Percentiles rank a stretch among this genome's conserved stretches.
Evolutionary conservation across 495 filamentous ascomycete species (phyloP).

Genomic region (Lasiosphaeriaceae sp.): DNA sequence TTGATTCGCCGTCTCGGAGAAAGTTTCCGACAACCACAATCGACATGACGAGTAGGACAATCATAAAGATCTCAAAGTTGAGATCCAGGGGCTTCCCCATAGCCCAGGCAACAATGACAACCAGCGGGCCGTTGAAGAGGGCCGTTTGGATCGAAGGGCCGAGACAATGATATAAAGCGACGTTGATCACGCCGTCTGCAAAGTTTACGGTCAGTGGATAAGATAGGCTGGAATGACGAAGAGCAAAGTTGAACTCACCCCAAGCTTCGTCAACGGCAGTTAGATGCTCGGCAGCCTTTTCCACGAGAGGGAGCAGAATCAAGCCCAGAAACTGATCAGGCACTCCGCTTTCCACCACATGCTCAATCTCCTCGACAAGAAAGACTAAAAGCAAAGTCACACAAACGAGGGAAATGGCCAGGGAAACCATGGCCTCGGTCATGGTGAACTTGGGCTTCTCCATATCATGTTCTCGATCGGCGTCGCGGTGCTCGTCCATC

Average conservation of each 20-base stretch:
- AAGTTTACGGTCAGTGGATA: neutral
- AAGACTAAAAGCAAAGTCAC: conserved; percentile 79
- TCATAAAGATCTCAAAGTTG: conserved; percentile 82
- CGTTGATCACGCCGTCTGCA: conserved; percentile 61
- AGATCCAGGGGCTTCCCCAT: conserved; percentile 63
- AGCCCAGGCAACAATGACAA: conserved; percentile 78
- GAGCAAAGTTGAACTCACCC: conserved; percentile 49
- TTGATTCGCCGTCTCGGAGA: conserved; percentile 68
- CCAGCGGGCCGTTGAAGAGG: conserved; percentile 76
- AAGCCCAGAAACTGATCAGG: conserved; percentile 75
- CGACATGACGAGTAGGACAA: conserved; percentile 74
- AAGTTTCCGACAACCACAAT: conserved; percentile 81
- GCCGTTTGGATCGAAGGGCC: conserved; percentile 83
- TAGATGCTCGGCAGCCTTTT: conserved; percentile 84
- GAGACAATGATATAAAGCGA: conserved; percentile 80
- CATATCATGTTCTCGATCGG: conserved; percentile 61
- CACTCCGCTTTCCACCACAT: conserved; percentile 61
- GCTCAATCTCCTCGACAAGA: conserved; percentile 72
- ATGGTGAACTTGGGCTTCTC: conserved; percentile 71
- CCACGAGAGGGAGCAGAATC: conserved; percentile 74
- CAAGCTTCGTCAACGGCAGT: conserved; percentile 87
- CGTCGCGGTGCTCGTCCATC: conserved; percentile 64
- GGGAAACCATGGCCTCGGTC: conserved; percentile 64
- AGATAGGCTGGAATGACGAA: neutral
- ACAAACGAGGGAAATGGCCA: conserved; percentile 60